Conservation (phyloP, 2,329 filamentous ascomycete genomes). For the Aspergillus sp. region DNA sequence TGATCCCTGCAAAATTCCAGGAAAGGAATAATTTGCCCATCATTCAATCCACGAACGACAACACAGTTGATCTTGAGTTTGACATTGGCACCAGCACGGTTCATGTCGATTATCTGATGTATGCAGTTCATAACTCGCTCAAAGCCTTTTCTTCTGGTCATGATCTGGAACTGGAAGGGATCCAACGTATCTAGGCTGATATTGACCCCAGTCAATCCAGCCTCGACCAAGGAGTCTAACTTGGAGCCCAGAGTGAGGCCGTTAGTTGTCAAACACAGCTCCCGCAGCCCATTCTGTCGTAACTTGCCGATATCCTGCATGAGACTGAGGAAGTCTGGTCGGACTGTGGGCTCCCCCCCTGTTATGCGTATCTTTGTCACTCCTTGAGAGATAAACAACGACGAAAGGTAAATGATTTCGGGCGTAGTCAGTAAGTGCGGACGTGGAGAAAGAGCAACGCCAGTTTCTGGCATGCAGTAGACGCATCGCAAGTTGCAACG, state of each 20-base stretch:
- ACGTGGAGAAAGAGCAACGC: conserved; percentile 79
- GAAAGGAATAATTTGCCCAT: too few species aligned
- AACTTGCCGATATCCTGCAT: conserved; percentile 87
- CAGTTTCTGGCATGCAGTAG: conserved; percentile 98
- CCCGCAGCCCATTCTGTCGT: conserved; percentile 71
- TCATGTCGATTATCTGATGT: too few species aligned
- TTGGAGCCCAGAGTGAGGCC: conserved; percentile 87
- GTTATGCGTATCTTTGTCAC: conserved; percentile 94
- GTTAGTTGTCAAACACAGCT: conserved; percentile 93
- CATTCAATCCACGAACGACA: too few species aligned
- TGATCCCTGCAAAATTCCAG: too few species aligned
- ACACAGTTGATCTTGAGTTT: too few species aligned
- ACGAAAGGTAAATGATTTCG: conserved; percentile 90
- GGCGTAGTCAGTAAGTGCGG: conserved; percentile 82
- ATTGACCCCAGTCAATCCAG: conserved; percentile 89
- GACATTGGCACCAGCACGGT: too few species aligned
- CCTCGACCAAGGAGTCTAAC: conserved; percentile 86
- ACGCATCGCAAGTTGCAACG: conserved; percentile 92
- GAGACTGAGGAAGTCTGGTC: conserved; percentile 82
- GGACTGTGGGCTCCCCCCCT: conserved; percentile 90
- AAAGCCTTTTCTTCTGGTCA: too few species aligned
- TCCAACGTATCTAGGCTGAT: conserved; percentile 95
- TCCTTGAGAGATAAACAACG: conserved; percentile 89
- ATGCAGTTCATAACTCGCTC: too few species aligned
- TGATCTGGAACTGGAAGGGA: too few species aligned